Evolutionary conservation across 441 rosid species (phyloP), one percentile per base, ranked within the genome.

Genomic region (Jatropha multifida): DNA sequence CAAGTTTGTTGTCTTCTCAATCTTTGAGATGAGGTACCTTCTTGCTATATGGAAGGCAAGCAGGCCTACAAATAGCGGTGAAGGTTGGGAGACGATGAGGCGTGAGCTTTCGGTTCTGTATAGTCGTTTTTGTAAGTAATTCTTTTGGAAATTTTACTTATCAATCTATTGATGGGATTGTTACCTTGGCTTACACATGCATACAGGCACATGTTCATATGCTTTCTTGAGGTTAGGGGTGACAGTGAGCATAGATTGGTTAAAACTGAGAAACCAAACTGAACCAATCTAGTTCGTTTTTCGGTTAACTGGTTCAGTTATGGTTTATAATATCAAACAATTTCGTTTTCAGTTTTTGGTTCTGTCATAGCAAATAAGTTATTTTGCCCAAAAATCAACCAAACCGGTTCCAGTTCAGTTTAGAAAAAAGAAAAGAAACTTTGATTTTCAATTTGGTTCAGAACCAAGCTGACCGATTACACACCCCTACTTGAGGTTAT

Each of bases 11-110:
- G 97, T 96, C 79, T 96, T 96, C 82, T 96, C 99, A 40, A 96
- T 96, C 68, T 96, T 96, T 81, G 99, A 96, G 92, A 96, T 93
- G 98, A 90, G 98, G 82, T 93, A 92, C 87, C 99, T 96, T 82
- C 95, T 96, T 27, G 90, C 97, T 44, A 90, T 96, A 81, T 96
- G 99, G 99, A 96, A 96, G 87, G 98, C 98, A 75, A 87, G 92
- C 76, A 83, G 99, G 76, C 92, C 97, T 74, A 84, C 89, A 86
- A 92, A 83, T 81, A 96, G 85, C 12, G 91, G 99, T 59, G 99
- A 96, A 85, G 99, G 99, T 65, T 93, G 97, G 98, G 99, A 91
- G 76, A 88, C 91, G 65, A 90, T 93, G 98, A 89, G 98, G 88
- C 97, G 97, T 4, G 97, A 96, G 82, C 97, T 93, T 44, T 93